Evolutionary conservation across 257 asterid species (phyloP).

Genomic region (Ocimum tenuiflorum): DNA sequence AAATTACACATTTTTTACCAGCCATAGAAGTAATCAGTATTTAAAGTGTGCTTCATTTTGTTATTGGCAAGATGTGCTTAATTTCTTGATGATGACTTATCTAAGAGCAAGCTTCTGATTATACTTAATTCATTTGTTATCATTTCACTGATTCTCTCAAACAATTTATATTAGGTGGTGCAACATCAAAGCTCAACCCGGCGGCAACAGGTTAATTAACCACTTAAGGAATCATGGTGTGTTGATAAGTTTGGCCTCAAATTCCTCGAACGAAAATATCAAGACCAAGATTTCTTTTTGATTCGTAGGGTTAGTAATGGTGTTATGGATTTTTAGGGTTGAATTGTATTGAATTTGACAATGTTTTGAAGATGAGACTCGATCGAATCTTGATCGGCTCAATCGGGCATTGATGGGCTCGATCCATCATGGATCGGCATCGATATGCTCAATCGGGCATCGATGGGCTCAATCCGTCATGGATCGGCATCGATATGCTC

Average conservation of each 20-base stretch:
- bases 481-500: too few relatives aligned
- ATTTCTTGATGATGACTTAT: not conserved
- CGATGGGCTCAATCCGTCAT: too few relatives aligned
- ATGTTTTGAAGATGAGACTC: too few relatives aligned
- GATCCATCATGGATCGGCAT: too few relatives aligned
- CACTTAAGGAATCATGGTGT: conserved; percentile 70
- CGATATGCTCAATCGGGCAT: too few relatives aligned
- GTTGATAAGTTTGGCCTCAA: conserved; percentile 80
- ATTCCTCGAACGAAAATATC: conserved; percentile 57
- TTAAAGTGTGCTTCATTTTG: not conserved
- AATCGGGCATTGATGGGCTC: too few relatives aligned
- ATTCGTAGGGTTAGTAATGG: too few relatives aligned
- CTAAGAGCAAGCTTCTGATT: not conserved
- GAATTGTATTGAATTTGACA: too few relatives aligned
- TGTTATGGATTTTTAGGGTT: too few relatives aligned
- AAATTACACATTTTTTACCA: not conserved
- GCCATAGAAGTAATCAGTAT: not conserved
- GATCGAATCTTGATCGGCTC: too few relatives aligned
- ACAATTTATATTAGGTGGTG: conserved; percentile 48
- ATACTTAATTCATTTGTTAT: not conserved
- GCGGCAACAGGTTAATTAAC: conserved; percentile 70
- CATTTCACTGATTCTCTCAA: not conserved
- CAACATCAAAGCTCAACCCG: conserved; percentile 78
- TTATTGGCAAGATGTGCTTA: not conserved
- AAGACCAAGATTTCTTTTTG: conserved; percentile 65